phyloP scores from a whole-genome alignment of 805 yeast genomes.

The Kuraishia borneana region DNA sequence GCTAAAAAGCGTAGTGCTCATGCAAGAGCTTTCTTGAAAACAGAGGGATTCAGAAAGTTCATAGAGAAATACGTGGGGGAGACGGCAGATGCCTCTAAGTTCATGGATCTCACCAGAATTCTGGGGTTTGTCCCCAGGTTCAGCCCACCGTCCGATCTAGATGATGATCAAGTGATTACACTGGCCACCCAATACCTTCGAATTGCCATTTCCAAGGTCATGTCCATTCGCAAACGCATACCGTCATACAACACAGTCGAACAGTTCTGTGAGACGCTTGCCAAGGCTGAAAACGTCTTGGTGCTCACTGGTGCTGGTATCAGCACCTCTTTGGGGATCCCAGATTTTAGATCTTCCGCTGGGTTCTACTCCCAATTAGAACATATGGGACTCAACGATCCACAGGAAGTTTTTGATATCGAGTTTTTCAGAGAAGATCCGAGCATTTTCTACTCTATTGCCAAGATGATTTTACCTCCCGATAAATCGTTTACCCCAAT shows the following conservation, averaged over 20 bases:
- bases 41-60: slow-evolving; percentile 48
- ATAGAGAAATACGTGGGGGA: slow-evolving; percentile 51
- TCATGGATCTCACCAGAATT: slow-evolving; percentile 42
- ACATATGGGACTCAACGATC: slow-evolving; percentile 66
- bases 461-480: slow-evolving; percentile 76
- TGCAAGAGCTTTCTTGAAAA: slow-evolving; percentile 44
- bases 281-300: slow-evolving; percentile 47
- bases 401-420: slow-evolving; percentile 82
- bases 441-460: slow-evolving; percentile 71
- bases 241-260: slow-evolving; percentile 45
- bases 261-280: slow-evolving; percentile 41
- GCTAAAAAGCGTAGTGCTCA: slow-evolving; percentile 27
- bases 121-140: slow-evolving; percentile 41
- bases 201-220: slow-evolving; percentile 54
- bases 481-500: slow-evolving; percentile 57
- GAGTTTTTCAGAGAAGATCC: slow-evolving; percentile 69
- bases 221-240: slow-evolving; percentile 42
- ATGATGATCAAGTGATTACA: slow-evolving; percentile 19
- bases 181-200: slow-evolving; percentile 42
- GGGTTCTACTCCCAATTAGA: slow-evolving; percentile 70
- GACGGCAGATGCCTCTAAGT: slow-evolving; percentile 45
- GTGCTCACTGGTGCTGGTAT: slow-evolving; percentile 92
- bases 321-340: slow-evolving; percentile 81
- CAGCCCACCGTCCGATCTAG: slow-evolving; percentile 8
- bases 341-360: slow-evolving; percentile 83